Evolutionary conservation across 768 basidiomycete genomes (phyloP), one percentile per base, ranked within the genome.

Genomic region (Vararia minispora): DNA sequence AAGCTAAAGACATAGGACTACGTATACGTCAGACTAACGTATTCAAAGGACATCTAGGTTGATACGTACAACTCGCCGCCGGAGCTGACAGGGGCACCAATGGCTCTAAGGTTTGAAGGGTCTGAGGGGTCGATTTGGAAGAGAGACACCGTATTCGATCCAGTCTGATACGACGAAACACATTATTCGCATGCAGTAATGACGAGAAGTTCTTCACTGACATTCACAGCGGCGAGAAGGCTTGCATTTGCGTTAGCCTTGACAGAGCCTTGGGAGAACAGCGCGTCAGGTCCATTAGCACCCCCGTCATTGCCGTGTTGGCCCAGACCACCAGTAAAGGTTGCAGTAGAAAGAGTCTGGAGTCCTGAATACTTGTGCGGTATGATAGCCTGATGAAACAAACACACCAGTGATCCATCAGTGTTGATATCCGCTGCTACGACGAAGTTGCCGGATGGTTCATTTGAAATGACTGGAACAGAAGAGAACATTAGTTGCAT

Each of bases 391-490:
- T 8, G 5, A 7, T 25, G 5, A 30, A 12, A n/a, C 9, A 5
- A 18, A 28, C 59, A 26, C 30, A 68, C 67, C 50, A 68, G 41
- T 40, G 54, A 61, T 8, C 70, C 70, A 43, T 68, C 59, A 12
- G 50, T 30, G n/a, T 56, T 60, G 34, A 72, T 63, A 27, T 59
- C 55, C 12, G 64, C 59, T 2, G 67, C 57, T 22, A 72, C 54
- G 27, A 72, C 48, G 40, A 58, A 60, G 52, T 72, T 71, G 14
- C 64, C 66, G 24, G 47, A 44, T 4, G 64, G 61, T 34, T 70
- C 66, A 45, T 73, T 73, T 26, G 69, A 68, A 23, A 71, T 64
- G 51, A 71, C 70, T 73, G 39, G 10, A 8, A n/a, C 20, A n/a
- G 12, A 41, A 17, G 11, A 27, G 13, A 33, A 27, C 2, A 29